Evolutionary conservation across 345 rosid genomes (phyloP).

Genomic region (Rhizophora apiculata): DNA sequence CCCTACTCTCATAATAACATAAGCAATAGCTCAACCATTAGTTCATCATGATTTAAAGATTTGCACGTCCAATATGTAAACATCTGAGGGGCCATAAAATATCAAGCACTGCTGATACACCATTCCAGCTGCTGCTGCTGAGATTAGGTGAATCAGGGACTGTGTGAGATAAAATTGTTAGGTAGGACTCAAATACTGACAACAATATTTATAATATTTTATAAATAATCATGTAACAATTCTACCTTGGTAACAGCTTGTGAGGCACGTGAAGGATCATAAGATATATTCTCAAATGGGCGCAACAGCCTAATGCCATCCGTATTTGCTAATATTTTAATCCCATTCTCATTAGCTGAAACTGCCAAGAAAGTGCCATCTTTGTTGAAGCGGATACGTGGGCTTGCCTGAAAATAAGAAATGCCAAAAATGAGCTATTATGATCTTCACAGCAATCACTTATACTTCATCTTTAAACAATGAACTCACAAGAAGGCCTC

Average conservation of each 20-base stretch:
- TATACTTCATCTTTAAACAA: conserved; percentile 7
- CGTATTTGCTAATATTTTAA: conserved; percentile 69
- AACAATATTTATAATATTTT: not conserved
- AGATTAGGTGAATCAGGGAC: conserved; percentile 63
- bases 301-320: conserved; percentile 70
- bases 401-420: conserved; percentile 56
- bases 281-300: conserved; percentile 58
- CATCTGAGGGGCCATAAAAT: not conserved
- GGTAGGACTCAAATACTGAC: not conserved
- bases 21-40: not conserved
- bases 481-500: conserved; percentile 64
- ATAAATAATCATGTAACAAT: conserved; percentile 10
- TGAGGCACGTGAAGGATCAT: conserved; percentile 51
- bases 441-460: conserved; percentile 6
- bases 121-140: conserved; percentile 67
- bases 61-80: not conserved
- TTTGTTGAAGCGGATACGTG: conserved; percentile 80
- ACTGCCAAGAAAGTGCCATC: conserved; percentile 89
- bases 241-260: conserved; percentile 61
- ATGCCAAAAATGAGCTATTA: conserved; percentile 28
- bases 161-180: conserved; percentile 33
- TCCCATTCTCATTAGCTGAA: conserved; percentile 76
- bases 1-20: not conserved
- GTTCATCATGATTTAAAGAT: not conserved
- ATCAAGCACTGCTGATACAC: conserved; percentile 37